Evolutionary conservation across 2,329 filamentous ascomycete genomes (phyloP), one percentile per base, ranked within the genome.

Genomic region (Pseudogymnoascus sp.): DNA sequence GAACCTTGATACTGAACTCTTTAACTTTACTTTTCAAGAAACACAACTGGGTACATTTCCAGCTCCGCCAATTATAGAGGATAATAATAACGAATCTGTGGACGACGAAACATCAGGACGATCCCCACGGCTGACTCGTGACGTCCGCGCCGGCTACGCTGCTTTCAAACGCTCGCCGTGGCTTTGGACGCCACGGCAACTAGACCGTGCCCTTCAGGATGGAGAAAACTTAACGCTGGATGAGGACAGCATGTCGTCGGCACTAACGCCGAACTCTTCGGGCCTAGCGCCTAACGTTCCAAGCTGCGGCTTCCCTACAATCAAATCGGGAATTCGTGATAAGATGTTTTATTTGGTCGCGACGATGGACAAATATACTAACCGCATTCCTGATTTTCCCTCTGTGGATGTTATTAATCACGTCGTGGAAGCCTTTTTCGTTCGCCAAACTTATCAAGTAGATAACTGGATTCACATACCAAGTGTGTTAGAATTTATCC

Each of bases 131-230:
- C 16, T 11, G 5, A 23, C 36, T 10, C 64, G 61, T 56, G 63
- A 64, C 28, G 60, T 62, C 4, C 64, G 62, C 12, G 64, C 62
- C 50, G 59, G 67, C 16, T 61, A 66, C 63, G 67, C 67, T 42
- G 67, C 67, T 14, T 69, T 69, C 40, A 64, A 66, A 59, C 59
- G 64, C 46, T 69, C 67, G 25, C 67, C 66, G 16, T 69, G 66
- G 66, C 64, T 68, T 7, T 69, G 62, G 60, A 69, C 31, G 42
- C 67, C 67, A 25, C 64, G 62, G 5, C 56, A 60, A 28, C 62
- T 60, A 11, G 67, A 69, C 44, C 61, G 63, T 42, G 28, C 42
- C 12, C 59, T 68, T 6, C 65, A 60, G 34, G 66, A 69, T 31
- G 50, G 63, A 61, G 61, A 64, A 12, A 62, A 67, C 61, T 25